Evolutionary conservation across 176 grass and related monocot species (phyloP).

Genomic region (Musa troglodytarum): DNA sequence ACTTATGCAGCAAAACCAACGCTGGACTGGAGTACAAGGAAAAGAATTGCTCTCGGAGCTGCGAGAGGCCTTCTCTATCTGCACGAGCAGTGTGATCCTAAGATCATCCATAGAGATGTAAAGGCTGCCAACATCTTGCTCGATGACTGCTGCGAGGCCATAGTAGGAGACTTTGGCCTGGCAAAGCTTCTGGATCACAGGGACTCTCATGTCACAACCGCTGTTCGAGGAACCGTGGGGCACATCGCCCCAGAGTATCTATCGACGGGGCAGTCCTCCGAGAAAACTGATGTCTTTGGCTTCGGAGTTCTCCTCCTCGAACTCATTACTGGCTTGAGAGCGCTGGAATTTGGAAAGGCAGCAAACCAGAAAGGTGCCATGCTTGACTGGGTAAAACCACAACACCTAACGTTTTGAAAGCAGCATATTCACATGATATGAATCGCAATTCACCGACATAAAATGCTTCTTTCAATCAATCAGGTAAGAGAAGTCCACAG

Average conservation of each 20-base stretch:
- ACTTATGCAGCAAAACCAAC: background rate
- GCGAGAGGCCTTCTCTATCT: constrained; percentile 5
- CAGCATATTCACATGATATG: too few species aligned
- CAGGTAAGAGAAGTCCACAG: background rate
- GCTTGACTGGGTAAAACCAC: background rate
- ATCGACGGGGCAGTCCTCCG: constrained; percentile 14
- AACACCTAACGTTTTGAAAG: too few species aligned
- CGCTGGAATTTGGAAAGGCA: background rate
- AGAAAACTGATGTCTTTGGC: constrained; percentile 14
- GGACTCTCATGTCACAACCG: constrained; percentile 14
- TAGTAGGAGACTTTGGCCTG: constrained; percentile 14
- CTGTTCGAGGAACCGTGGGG: constrained; percentile 6
- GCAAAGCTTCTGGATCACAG: constrained; percentile 13
- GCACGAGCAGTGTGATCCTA: constrained; percentile 18
- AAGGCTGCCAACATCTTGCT: constrained; percentile 17
- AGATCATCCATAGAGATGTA: constrained; percentile 20
- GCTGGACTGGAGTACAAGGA: background rate
- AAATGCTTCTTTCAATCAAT: background rate
- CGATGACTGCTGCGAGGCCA: constrained; percentile 4
- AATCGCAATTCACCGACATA: too few species aligned
- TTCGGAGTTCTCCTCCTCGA: constrained; percentile 14
- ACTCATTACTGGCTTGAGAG: constrained; percentile 2
- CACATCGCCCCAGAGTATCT: constrained; percentile 17
- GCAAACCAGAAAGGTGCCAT: background rate
- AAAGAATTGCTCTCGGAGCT: background rate